phyloP scores from a whole-genome alignment of 75 land plant genomes.

The Pinus albicaulis region DNA sequence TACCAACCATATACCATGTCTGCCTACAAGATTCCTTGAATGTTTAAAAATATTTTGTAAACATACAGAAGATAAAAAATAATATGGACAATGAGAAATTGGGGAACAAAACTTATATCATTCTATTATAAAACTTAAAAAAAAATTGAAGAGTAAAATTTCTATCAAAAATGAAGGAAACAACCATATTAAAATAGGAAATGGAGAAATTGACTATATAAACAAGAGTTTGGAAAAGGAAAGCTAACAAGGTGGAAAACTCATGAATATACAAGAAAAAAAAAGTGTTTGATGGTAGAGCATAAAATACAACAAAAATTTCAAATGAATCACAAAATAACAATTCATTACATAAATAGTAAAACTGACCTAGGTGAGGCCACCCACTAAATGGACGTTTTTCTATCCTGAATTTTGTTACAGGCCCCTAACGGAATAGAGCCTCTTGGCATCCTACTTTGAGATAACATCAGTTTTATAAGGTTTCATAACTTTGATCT shows the following conservation, averaged over 20 bases:
- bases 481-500: slow-evolving; percentile 32
- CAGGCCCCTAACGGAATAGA: slow-evolving; percentile 68
- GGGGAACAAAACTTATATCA: not conserved
- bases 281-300: slow-evolving; percentile 20
- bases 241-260: not conserved
- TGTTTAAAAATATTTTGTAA: not conserved
- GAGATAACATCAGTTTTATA: slow-evolving; percentile 73
- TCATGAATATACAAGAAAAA: slow-evolving; percentile 3
- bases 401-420: slow-evolving; percentile 69
- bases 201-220: not conserved
- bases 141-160: not conserved
- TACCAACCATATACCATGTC: not conserved
- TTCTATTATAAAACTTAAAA: not conserved
- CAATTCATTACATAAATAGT: slow-evolving; percentile 53
- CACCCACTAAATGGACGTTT: slow-evolving; percentile 74
- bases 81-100: not conserved
- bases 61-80: not conserved
- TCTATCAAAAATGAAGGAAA: not conserved
- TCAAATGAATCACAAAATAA: slow-evolving; percentile 31
- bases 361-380: slow-evolving; percentile 93
- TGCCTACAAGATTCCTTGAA: not conserved
- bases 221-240: slow-evolving; percentile 8
- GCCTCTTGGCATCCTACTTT: slow-evolving; percentile 80
- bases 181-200: not conserved
- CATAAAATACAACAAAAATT: slow-evolving; percentile 36